Conservation (phyloP, 2,329 filamentous ascomycete species). For the Phoma herbarum region DNA sequence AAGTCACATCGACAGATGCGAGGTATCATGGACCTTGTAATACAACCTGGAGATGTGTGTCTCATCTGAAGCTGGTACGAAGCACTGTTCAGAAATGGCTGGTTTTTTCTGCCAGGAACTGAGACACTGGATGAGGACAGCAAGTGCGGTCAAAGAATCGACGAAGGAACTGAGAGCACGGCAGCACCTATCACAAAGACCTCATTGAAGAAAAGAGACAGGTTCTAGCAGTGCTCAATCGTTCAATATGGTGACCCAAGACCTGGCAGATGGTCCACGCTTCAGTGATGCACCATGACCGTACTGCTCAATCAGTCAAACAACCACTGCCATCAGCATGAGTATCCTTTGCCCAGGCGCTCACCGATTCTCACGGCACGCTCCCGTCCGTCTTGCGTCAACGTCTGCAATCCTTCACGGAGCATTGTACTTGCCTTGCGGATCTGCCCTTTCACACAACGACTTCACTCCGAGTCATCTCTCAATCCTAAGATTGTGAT, state of each 20-base stretch:
- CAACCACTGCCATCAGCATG: background rate
- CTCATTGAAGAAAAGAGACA: background rate
- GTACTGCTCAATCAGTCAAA: background rate
- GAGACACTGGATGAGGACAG: background rate
- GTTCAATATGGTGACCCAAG: background rate
- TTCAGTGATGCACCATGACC: background rate
- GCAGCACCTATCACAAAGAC: background rate
- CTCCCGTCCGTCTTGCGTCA: background rate
- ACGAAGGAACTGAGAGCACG: background rate
- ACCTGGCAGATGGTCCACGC: too few species aligned
- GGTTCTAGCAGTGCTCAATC: background rate
- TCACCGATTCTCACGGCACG: background rate
- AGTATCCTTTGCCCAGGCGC: background rate
- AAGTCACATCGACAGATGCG: background rate
- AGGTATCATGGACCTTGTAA: background rate
- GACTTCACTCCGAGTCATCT: constrained; percentile 7
- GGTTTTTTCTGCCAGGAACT: background rate
- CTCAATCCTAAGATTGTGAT: background rate
- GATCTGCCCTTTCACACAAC: background rate
- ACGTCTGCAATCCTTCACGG: background rate
- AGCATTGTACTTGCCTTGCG: constrained; percentile 8
- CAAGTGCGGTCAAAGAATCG: background rate
- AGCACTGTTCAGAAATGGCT: background rate
- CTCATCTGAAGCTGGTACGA: background rate
- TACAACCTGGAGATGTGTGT: background rate